phyloP scores from a whole-genome alignment of 805 yeast genomes.

The Schwanniomyces sp. region DNA sequence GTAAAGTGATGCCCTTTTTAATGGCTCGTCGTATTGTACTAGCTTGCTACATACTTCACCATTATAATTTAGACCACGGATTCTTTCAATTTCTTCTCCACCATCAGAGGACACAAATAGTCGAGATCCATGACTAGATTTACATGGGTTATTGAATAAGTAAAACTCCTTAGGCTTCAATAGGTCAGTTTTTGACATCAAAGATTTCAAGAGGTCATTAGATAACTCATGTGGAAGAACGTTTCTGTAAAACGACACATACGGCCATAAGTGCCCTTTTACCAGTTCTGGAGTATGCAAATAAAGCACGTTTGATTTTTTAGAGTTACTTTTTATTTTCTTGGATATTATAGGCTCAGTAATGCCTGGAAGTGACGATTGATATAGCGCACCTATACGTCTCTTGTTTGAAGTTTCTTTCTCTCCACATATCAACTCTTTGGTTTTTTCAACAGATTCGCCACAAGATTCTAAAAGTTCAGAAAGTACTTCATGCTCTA shows the following conservation, averaged over 20 bases:
- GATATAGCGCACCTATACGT: constrained; percentile 11
- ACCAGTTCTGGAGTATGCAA: constrained; percentile 55
- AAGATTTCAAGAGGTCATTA: constrained; percentile 38
- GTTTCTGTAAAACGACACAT: constrained; percentile 48
- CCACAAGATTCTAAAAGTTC: constrained; percentile 56
- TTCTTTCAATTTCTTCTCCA: constrained; percentile 3
- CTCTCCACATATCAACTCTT: constrained; percentile 39
- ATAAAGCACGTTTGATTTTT: constrained; percentile 24
- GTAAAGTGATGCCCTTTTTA: constrained; percentile 40
- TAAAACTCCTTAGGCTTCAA: constrained; percentile 52
- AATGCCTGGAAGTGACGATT: constrained; percentile 12
- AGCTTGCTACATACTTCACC: constrained; percentile 33
- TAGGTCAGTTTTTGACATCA: constrained; percentile 38
- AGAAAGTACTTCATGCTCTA: constrained; percentile 38
- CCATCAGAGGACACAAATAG: constrained; percentile 10
- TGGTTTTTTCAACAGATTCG: constrained; percentile 49
- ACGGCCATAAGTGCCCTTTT: constrained; percentile 44
- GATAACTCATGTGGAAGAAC: constrained; percentile 56
- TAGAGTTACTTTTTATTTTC: background rate
- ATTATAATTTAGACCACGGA: constrained; percentile 35
- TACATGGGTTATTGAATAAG: constrained; percentile 61
- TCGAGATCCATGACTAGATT: constrained; percentile 53
- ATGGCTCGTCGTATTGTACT: constrained; percentile 33
- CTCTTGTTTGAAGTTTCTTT: constrained; percentile 10
- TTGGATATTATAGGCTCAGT: constrained; percentile 1